A percentile compares a stretch with the other conserved stretches of the same genome.
phyloP scores from a whole-genome alignment of 176 grass and related monocot species.

The Saccharum spontaneum region DNA sequence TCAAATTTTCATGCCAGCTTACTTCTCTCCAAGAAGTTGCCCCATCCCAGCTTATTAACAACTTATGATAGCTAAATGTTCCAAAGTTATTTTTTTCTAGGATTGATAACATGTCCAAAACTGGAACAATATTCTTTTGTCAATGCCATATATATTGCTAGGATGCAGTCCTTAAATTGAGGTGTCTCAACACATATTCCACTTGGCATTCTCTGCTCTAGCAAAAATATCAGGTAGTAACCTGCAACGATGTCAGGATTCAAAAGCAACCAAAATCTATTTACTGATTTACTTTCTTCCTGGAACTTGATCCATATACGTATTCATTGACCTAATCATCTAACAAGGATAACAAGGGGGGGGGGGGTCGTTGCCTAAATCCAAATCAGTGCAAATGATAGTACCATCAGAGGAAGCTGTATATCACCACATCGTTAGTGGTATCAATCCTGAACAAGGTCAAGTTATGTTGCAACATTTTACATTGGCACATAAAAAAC shows the following conservation, averaged over 20 bases:
- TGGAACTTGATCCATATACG: too few species aligned
- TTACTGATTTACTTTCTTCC: not conserved
- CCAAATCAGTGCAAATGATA: slow-evolving; percentile 64
- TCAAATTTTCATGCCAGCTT: not conserved
- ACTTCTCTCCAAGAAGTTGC: slow-evolving; percentile 72
- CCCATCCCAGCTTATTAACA: too few species aligned
- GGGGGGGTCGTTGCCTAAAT: slow-evolving; percentile 62
- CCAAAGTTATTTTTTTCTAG: too few species aligned
- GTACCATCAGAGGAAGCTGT: slow-evolving; percentile 91
- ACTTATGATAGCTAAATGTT: too few species aligned
- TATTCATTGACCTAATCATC: too few species aligned
- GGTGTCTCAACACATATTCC: too few species aligned
- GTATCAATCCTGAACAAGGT: slow-evolving; percentile 56
- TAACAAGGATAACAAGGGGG: slow-evolving; percentile 50
- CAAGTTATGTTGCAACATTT: slow-evolving; percentile 3
- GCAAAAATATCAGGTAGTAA: too few species aligned
- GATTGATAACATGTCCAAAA: too few species aligned
- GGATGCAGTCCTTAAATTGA: too few species aligned
- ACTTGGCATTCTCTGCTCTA: too few species aligned
- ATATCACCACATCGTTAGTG: slow-evolving; percentile 65
- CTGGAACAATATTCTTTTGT: too few species aligned
- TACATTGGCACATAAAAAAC: not conserved
- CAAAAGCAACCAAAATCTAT: slow-evolving; percentile 15
- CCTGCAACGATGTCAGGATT: not conserved
- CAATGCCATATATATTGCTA: too few species aligned